These are phyloP conservation scores for Pythium chondricola DNA, from an alignment of 352 stramenopile genomes.

Conservation along the genomic window DNA sequence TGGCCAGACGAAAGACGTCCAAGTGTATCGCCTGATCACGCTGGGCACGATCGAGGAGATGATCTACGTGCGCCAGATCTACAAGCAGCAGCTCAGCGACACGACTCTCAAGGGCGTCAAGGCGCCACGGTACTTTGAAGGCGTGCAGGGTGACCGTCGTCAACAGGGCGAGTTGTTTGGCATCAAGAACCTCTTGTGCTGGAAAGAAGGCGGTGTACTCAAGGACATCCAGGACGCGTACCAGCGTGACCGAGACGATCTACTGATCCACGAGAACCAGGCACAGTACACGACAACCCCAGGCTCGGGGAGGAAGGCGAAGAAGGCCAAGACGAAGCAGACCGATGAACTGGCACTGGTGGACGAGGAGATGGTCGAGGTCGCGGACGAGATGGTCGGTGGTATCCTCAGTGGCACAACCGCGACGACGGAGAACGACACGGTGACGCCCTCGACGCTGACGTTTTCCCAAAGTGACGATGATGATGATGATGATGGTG, in stretches of 20 bases:
- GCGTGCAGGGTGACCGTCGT: conserved; percentile 62
- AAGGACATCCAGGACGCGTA: conserved; percentile 76
- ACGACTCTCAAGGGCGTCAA: conserved; percentile 68
- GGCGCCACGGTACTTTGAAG: conserved; percentile 74
- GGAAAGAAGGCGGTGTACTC: conserved; percentile 63
- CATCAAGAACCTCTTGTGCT: conserved; percentile 69
- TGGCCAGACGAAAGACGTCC: conserved; percentile 78
- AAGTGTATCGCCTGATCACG: conserved; percentile 82
- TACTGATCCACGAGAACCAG: conserved; percentile 51
- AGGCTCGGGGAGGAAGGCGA: conserved; percentile 16
- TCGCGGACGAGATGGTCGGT: conserved; percentile 32
- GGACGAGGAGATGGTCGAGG: conserved; percentile 31
- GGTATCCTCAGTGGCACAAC: conserved; percentile 21
- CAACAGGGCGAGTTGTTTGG: conserved; percentile 77
- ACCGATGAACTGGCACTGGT: conserved; percentile 3
- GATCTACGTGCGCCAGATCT: conserved; percentile 85
- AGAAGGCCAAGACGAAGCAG: conserved; percentile 9
- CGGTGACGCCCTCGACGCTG: background rate
- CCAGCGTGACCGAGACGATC: conserved; percentile 37
- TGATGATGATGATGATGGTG: conserved; percentile 24
- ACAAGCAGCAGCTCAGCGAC: conserved; percentile 83
- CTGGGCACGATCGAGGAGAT: conserved; percentile 85
- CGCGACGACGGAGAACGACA: background rate
- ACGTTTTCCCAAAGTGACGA: conserved; percentile 8
- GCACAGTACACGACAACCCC: conserved; percentile 32